These are phyloP conservation scores for Populus trichocarpa DNA, from an alignment of 441 rosid genomes.

Conservation along the genomic window DNA sequence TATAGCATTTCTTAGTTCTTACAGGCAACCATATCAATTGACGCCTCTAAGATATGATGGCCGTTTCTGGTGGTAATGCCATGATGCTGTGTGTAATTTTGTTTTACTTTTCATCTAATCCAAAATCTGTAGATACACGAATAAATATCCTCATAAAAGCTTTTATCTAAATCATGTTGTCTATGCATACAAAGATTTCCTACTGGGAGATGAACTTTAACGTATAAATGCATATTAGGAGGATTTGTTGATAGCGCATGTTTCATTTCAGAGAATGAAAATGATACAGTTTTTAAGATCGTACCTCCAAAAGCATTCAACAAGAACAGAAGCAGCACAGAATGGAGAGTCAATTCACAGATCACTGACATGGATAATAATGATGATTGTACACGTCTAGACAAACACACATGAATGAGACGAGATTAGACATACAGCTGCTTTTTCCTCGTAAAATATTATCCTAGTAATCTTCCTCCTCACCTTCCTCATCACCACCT, in stretches of 20 bases:
- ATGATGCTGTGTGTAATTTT: background rate
- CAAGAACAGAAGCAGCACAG: slow-evolving; percentile 19
- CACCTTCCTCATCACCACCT: slow-evolving; percentile 59
- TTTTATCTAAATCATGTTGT: background rate
- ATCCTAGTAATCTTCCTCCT: slow-evolving; percentile 50
- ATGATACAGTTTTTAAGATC: slow-evolving; percentile 8
- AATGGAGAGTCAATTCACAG: slow-evolving; percentile 10
- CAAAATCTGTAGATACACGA: too few relatives aligned
- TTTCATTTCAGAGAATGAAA: slow-evolving; percentile 15
- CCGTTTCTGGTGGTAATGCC: background rate
- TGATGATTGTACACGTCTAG: slow-evolving; percentile 13
- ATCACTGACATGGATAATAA: slow-evolving; percentile 6
- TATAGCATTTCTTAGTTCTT: background rate
- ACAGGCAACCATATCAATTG: background rate
- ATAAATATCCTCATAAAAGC: background rate
- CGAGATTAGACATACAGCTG: slow-evolving; percentile 13
- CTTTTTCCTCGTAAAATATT: slow-evolving; percentile 6
- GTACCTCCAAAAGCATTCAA: slow-evolving; percentile 10
- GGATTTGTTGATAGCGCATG: slow-evolving; percentile 18
- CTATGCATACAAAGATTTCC: background rate
- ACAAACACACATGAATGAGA: slow-evolving; percentile 6
- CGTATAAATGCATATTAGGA: slow-evolving; percentile 8
- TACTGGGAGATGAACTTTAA: background rate
- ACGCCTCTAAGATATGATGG: background rate
- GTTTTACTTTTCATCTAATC: background rate